Evolutionary conservation across 495 filamentous ascomycete genomes (phyloP), one percentile per base, ranked within the genome.

Genomic region (Penicillium silybi): DNA sequence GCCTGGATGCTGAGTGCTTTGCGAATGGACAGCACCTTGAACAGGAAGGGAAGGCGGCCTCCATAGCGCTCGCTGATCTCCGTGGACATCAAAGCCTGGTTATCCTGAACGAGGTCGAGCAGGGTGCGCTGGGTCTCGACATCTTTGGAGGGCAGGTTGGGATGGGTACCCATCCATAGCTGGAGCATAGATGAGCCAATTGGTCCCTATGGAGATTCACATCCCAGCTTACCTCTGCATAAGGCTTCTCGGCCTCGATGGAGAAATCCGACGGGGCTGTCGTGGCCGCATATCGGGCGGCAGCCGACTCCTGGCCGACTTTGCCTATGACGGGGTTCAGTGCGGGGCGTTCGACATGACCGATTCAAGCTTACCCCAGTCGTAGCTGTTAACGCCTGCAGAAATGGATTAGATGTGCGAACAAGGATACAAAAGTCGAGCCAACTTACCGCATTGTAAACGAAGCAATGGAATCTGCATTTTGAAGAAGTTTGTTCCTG

Each of bases 131-230:
- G 83, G 2, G 93, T 93, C 51, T 80, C 72, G 44, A 95, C 61
- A 63, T 97, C 93, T 67, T 86, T 92, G 20, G 93, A 97, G 2
- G 93, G 93, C 52, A 95, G 86, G 37, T 90, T 95, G 20, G 92
- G 93, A 63, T 98, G 93, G 2, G 93, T 97, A 59, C 93, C 93
- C 93, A 98, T 97, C 93, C 93, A 98, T 61, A 98, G 74, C 90
- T 96, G 66, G 25, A 50, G 17, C 18, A 8, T 44, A 18, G 48
- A 49, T 62, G 59, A 41, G 66, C 68, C 19, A 65, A 53, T 17
- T 18, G 2, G n/a, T 41, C 16, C 47, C 11, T 40, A 8, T 48
- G 13, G 9, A n/a, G 7, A 22, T 20, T 4, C 26, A 6, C 10
- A 55, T 42, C 23, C 54, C 49, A 40, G 11, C 25, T 44, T 44